A percentile compares a stretch with the other conserved stretches of the same genome.
These are phyloP conservation scores for Tetracladium maxilliforme DNA, from an alignment of 2,329 filamentous ascomycete genomes.

Conservation along the genomic window DNA sequence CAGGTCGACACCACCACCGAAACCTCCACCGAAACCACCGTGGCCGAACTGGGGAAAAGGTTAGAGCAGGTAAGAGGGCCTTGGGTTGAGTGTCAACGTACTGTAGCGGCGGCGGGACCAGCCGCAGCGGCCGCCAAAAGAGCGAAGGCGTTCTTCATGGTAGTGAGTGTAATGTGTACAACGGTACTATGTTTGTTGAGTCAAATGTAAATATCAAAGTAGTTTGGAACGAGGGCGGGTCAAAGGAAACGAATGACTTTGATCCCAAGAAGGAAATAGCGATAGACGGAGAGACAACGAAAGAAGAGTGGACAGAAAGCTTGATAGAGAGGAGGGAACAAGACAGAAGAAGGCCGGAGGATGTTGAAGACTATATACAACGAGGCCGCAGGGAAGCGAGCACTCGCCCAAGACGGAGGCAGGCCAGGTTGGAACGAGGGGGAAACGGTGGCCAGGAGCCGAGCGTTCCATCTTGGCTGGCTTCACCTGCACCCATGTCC, in stretches of 20 bases:
- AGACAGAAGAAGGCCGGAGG: constrained; percentile 11
- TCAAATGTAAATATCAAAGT: constrained; percentile 3
- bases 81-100: constrained; percentile 3
- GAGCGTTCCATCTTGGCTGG: no score
- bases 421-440: no score
- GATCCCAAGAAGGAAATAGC: constrained; percentile 12
- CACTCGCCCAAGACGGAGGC: no score
- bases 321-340: constrained; percentile 9
- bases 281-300: constrained; percentile 7
- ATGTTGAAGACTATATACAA: no score
- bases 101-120: constrained; percentile 25
- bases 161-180: constrained; percentile 9
- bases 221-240: constrained; percentile 13
- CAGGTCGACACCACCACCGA: constrained; percentile 1
- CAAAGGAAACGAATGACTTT: constrained; percentile 28
- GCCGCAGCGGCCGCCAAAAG: constrained; percentile 29
- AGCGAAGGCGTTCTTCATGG: constrained; percentile 22
- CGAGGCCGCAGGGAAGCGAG: no score
- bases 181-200: constrained; percentile 2
- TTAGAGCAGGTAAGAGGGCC: constrained; percentile 4
- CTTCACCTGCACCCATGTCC: no score
- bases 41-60: no score
- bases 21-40: constrained; percentile 1
- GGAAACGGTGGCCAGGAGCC: no score
- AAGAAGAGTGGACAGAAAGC: no score